Base-by-base conservation (phyloP, 169 alveolate genomes). In the Cryptosporidium xiaoi region DNA sequence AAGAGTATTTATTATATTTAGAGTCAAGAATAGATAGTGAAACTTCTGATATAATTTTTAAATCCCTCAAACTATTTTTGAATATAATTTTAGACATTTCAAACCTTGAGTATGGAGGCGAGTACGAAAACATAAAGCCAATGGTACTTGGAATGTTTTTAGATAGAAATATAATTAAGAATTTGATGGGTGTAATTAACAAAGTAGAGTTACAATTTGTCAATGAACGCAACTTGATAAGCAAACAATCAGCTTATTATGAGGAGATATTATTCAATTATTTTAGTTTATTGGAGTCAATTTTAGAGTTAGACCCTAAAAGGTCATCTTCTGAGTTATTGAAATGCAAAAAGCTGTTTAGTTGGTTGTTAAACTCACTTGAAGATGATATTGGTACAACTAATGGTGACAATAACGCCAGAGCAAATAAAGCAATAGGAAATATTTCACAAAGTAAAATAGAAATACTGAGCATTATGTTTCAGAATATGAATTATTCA, bases 61-160 rank as follows among this genome's bases (percentile, higher is more conserved):
- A 48, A 20, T n/a, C 44, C 34, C 24, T 69, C 4, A 69, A 69
- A 10, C 20, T 69, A 27, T 51, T 69, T 12, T 55, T 69, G 29
- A 69, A 69, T 69, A 8, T 69, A 31, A n/a, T 69, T n/a, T n/a
- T 69, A 2, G 83, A 69, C 56, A 69, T 69, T 18, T 69, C 83
- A 1, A 66, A 69, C 24, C 40, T 53, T 13, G 56, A 55, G 15
- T 58, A 50, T 24, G 65, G 33, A 20, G 44, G 60, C 18, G 60
- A 65, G 40, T 40, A 29, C 3, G 58, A 15, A 16, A 65, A 34
- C 27, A 29, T 65, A 20, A 34, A 65, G 44, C 16, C 77, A 27
- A 33, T 65, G 29, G 50, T 40, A 24, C 12, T 65, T 5, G 40
- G 50, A 16, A n/a, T 40, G 48, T 8, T 40, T 40, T 8, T 40